Percentiles rank a stretch among this genome's conserved stretches.
phyloP scores from a whole-genome alignment of 768 basidiomycete genomes.

The Tubosaeta sp. region DNA sequence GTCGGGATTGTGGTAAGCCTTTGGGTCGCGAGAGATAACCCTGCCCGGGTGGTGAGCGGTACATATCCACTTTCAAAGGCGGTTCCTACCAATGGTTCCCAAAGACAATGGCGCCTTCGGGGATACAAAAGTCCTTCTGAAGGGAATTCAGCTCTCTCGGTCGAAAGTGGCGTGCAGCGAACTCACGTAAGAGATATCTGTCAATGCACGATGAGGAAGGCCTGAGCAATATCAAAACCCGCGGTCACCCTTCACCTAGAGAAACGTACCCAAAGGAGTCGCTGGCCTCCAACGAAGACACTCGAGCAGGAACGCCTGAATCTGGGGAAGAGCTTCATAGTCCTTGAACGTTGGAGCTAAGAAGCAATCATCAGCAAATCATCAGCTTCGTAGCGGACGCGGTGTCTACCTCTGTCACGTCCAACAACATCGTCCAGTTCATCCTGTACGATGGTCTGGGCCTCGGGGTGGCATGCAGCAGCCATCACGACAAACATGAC shows the following conservation, averaged over 20 bases:
- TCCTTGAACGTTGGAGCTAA: slow-evolving; percentile 42
- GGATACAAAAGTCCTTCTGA: slow-evolving; percentile 35
- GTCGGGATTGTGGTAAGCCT: slow-evolving; percentile 55
- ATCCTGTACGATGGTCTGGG: slow-evolving; percentile 47
- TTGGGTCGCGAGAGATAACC: slow-evolving; percentile 56
- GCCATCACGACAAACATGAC: slow-evolving; percentile 55
- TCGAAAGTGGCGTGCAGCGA: not conserved
- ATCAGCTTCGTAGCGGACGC: not conserved
- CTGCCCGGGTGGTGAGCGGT: slow-evolving; percentile 19
- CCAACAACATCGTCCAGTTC: slow-evolving; percentile 55
- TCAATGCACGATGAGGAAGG: slow-evolving; percentile 60
- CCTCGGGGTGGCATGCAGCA: slow-evolving; percentile 49
- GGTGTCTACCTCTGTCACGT: slow-evolving; percentile 28
- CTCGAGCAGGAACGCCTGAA: slow-evolving; percentile 40
- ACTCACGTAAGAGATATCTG: slow-evolving; percentile 59
- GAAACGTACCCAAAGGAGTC: slow-evolving; percentile 25
- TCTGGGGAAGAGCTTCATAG: slow-evolving; percentile 31
- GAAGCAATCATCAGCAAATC: not conserved
- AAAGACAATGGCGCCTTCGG: slow-evolving; percentile 33
- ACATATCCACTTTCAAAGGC: not conserved
- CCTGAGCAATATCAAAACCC: slow-evolving; percentile 28
- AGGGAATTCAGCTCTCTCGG: slow-evolving; percentile 2
- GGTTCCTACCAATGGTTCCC: slow-evolving; percentile 33
- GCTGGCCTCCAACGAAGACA: slow-evolving; percentile 41
- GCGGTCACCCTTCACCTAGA: not conserved